Percentiles rank a stretch among this genome's conserved stretches.
These are phyloP conservation scores for Phoenix roebelenii DNA, from an alignment of 176 grass and related monocot species.

Conservation along the genomic window DNA sequence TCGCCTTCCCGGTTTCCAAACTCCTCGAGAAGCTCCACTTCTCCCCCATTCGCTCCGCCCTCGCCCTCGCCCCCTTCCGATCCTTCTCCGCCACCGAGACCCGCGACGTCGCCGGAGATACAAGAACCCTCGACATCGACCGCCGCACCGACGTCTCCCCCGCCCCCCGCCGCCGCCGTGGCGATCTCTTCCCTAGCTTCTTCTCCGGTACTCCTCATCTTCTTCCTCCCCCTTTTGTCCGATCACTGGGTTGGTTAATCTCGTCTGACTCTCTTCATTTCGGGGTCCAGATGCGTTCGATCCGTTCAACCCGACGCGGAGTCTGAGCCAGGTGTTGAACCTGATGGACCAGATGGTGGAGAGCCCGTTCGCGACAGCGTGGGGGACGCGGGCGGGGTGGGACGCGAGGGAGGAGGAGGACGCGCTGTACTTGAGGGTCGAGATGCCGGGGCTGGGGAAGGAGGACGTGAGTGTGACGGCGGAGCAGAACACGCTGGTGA, in stretches of 20 bases:
- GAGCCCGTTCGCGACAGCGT: slow-evolving; percentile 6
- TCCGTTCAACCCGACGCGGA: slow-evolving; percentile 21
- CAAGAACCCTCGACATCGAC: not conserved
- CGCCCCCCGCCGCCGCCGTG: not conserved
- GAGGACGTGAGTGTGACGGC: slow-evolving; percentile 30
- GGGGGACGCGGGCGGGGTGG: slow-evolving; percentile 12
- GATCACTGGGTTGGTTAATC: too few species aligned
- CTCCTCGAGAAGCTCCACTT: not conserved
- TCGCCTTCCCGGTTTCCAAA: too few species aligned
- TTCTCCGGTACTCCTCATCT: slow-evolving; percentile 1
- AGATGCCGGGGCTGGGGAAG: slow-evolving; percentile 34
- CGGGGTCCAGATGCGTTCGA: slow-evolving; percentile 17
- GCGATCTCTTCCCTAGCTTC: slow-evolving; percentile 21
- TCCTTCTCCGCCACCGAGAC: slow-evolving; percentile 6
- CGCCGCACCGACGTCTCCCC: not conserved
- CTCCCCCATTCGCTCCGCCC: not conserved
- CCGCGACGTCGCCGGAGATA: not conserved
- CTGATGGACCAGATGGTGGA: slow-evolving; percentile 32
- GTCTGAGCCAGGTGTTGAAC: slow-evolving; percentile 25
- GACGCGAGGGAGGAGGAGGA: slow-evolving; percentile 33
- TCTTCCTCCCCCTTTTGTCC: not conserved
- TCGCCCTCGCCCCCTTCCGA: not conserved
- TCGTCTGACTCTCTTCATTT: not conserved
- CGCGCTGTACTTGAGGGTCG: slow-evolving; percentile 23
- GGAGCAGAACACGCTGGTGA: slow-evolving; percentile 8